Evolutionary conservation across 805 yeast species (phyloP), one percentile per base, ranked within the genome.

Genomic region (Helenozyma rhizophorensis): DNA sequence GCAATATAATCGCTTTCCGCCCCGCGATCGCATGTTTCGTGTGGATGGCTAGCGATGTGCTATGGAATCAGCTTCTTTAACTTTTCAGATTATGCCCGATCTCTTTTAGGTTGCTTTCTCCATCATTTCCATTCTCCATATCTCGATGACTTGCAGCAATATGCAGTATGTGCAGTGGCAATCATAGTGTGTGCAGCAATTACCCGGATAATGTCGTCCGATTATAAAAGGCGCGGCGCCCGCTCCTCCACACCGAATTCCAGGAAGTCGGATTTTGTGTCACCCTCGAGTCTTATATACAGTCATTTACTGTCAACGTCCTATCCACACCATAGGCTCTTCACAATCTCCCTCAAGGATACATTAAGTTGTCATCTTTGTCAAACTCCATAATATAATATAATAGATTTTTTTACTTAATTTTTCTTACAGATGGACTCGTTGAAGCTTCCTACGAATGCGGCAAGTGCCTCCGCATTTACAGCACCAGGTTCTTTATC

Each of bases 401-500:
- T 31, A 35, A 33, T 43, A 37, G 35, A 41, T 27, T 34, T 25
- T 28, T 30, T 37, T 34, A 34, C 36, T n/a, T n/a, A n/a, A n/a
- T n/a, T 17, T 22, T 25, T 25, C 21, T 27, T 16, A 21, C 33
- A 26, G 16, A 81, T 82, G 88, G 87, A 82, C 52, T 77, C 88
- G 28, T 68, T 82, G 40, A 78, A 81, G 42, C 71, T 80, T 40
- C 90, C 90, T 40, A 79, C 83, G 14, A 82, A 84, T 13, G 86
- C 89, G 9, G 84, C 83, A 5, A 76, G 78, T 51, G 90, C 90
- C 9, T 76, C 75, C 51, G 80, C 78, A 27, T 83, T 82, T 55
- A 78, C 83, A 25, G 80, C 82, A 17, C 74, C 78, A 25, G 73
- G 76, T 23, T 78, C 86, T 14, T 65, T 80, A 33, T 70, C 80